Percentiles rank a stretch among this genome's conserved stretches.
Evolutionary conservation across 2,329 filamentous ascomycete genomes (phyloP).

Genomic region (Diaporthe capsici): DNA sequence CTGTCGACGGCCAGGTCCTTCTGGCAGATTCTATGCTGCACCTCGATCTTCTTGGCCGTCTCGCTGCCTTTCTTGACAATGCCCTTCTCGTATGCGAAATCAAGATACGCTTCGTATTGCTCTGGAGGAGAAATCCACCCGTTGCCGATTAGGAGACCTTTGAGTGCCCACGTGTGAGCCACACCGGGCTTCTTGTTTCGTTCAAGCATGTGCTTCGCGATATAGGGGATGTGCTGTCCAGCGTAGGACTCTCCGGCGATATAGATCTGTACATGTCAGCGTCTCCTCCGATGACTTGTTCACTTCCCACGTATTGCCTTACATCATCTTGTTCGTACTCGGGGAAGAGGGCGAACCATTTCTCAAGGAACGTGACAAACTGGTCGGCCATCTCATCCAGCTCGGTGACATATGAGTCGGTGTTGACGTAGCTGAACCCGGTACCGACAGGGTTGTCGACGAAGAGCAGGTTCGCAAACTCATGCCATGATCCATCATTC

Average conservation of each 20-base stretch:
- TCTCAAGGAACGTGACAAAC: slow-evolving; percentile 90
- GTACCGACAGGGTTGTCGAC: slow-evolving; percentile 98
- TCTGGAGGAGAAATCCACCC: slow-evolving; percentile 95
- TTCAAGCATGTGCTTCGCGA: slow-evolving; percentile 89
- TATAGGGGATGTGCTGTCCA: slow-evolving; percentile 97
- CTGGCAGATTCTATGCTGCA: slow-evolving; percentile 77
- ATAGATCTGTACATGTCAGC: slow-evolving; percentile 76
- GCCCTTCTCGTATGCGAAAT: slow-evolving; percentile 83
- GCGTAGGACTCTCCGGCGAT: slow-evolving; percentile 97
- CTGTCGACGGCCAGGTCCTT: slow-evolving; percentile 67
- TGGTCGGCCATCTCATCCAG: slow-evolving; percentile 90
- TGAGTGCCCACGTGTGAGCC: slow-evolving; percentile 78
- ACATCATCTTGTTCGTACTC: slow-evolving; percentile 95
- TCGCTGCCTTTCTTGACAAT: slow-evolving; percentile 79
- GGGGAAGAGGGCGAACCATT: slow-evolving; percentile 91
- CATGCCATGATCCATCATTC: slow-evolving; percentile 98
- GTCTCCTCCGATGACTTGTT: neutral
- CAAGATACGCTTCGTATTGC: slow-evolving; percentile 90
- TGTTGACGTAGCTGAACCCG: slow-evolving; percentile 95
- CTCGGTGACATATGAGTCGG: slow-evolving; percentile 87
- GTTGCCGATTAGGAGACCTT: slow-evolving; percentile 93
- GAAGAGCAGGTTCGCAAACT: slow-evolving; percentile 97
- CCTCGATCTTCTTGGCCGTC: slow-evolving; percentile 75
- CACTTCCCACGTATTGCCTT: slow-evolving; percentile 55
- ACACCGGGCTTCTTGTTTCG: slow-evolving; percentile 78